phyloP scores from a whole-genome alignment of 1,284 basidiomycete genomes.

The Amylostereum chailletii region DNA sequence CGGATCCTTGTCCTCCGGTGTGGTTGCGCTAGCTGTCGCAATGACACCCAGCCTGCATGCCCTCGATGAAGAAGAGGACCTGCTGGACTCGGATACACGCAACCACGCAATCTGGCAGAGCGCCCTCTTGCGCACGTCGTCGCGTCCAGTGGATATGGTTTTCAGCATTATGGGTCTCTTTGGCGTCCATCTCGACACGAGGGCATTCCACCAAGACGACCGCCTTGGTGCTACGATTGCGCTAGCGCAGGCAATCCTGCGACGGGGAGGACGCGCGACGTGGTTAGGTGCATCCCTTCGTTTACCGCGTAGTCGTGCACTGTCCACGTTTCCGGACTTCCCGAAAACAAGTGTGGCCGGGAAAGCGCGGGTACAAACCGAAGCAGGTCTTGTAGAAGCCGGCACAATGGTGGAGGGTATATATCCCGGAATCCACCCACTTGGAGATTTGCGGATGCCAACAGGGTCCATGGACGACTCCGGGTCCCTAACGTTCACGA shows the following conservation, averaged over 20 bases:
- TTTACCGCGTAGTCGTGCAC: conserved; percentile 6
- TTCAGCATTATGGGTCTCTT: conserved; percentile 16
- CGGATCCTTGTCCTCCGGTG: too few species aligned
- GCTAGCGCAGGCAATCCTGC: conserved; percentile 14
- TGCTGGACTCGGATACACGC: too few species aligned
- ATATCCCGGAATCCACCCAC: too few species aligned
- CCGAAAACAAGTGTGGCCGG: conserved; percentile 14
- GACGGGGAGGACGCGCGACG: conserved; percentile 13
- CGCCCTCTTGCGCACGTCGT: conserved; percentile 12
- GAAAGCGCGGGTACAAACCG: background rate
- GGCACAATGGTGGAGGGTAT: too few species aligned
- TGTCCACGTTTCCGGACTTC: conserved; percentile 18
- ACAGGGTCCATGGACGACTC: background rate
- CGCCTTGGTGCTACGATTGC: conserved; percentile 16
- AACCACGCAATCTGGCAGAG: conserved; percentile 4
- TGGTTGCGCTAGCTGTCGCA: too few species aligned
- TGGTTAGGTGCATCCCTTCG: conserved; percentile 14
- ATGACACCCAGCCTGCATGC: too few species aligned
- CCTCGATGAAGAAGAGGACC: too few species aligned
- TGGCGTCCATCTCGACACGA: conserved; percentile 9
- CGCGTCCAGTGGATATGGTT: conserved; percentile 15
- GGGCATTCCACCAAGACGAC: conserved; percentile 13
- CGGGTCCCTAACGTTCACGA: background rate
- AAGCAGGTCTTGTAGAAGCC: too few species aligned
- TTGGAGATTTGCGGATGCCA: too few species aligned